Percentiles rank a stretch among this genome's conserved stretches.
Evolutionary conservation across 805 yeast genomes (phyloP).

Genomic region (Candida railenensis): DNA sequence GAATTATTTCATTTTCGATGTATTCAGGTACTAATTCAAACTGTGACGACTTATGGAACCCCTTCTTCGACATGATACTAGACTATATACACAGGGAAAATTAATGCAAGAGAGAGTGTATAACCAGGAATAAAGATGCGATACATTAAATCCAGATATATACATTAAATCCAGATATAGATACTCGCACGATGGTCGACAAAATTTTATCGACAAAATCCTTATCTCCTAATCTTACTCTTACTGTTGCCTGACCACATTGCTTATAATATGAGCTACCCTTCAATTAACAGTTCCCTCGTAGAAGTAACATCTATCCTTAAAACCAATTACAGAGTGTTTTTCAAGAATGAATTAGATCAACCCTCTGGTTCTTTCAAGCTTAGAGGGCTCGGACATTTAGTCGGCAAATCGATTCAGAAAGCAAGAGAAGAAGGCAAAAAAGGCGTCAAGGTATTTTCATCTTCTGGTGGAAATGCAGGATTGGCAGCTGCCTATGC

Average conservation of each 20-base stretch:
- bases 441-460: conserved; percentile 26
- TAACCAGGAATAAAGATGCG: too few relatives aligned
- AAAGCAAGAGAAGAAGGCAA: conserved; percentile 19
- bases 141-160: too few relatives aligned
- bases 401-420: conserved; percentile 34
- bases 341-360: conserved; percentile 49
- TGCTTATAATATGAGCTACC: too few relatives aligned
- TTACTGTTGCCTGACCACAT: too few relatives aligned
- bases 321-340: conserved; percentile 29
- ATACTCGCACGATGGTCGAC: too few relatives aligned
- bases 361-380: conserved; percentile 62
- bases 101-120: neutral
- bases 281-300: conserved; percentile 36
- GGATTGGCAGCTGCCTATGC: conserved; percentile 56
- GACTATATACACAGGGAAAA: neutral
- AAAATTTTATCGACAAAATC: too few relatives aligned
- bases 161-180: too few relatives aligned
- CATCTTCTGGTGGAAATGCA: conserved; percentile 59
- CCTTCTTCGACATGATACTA: conserved; percentile 1
- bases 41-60: neutral
- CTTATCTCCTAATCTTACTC: too few relatives aligned
- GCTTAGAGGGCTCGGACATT: conserved; percentile 53
- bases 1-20: conserved; percentile 36
- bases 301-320: conserved; percentile 33
- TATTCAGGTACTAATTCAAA: conserved; percentile 17